Percentiles rank a stretch among this genome's conserved stretches.
phyloP scores from a whole-genome alignment of 306 rosid genomes.

The Betula pendula region DNA sequence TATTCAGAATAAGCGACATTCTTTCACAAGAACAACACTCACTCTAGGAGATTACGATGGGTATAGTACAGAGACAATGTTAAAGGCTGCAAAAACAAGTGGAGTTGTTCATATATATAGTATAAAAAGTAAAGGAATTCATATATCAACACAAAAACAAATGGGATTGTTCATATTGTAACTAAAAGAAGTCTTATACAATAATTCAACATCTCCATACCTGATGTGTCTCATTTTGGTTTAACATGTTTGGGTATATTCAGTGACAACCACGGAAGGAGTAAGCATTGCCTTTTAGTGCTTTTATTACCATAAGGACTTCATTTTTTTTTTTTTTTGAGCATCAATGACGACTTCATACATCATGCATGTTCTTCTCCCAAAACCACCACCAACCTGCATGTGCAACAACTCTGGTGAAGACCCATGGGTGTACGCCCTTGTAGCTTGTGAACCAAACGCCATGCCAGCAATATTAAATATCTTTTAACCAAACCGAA shows the following conservation, averaged over 20 bases:
- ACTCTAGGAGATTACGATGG: constrained; percentile 30
- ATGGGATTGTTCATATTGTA: constrained; percentile 42
- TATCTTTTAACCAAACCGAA: constrained; percentile 73
- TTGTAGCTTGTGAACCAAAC: constrained; percentile 68
- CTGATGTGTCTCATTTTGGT: constrained; percentile 38
- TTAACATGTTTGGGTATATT: constrained; percentile 32
- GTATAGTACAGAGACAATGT: constrained; percentile 40
- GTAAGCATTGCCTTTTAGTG: constrained; percentile 38
- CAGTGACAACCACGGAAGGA: constrained; percentile 41
- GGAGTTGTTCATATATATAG: too few species aligned
- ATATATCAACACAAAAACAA: constrained; percentile 48
- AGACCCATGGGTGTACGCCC: constrained; percentile 73
- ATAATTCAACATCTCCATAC: constrained; percentile 47
- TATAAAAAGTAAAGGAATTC: constrained; percentile 40
- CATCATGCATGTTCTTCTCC: too few species aligned
- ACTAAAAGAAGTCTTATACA: constrained; percentile 32
- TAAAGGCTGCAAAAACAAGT: constrained; percentile 38
- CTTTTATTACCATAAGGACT: constrained; percentile 46
- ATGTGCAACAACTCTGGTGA: too few species aligned
- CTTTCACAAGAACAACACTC: constrained; percentile 52
- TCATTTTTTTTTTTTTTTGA: too few species aligned
- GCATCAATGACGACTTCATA: too few species aligned
- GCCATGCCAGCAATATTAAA: constrained; percentile 59
- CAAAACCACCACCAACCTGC: too few species aligned
- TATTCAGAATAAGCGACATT: constrained; percentile 43